These are phyloP conservation scores for Leishmania martiniquensis DNA, from an alignment of 208 protist genomes.

Conservation along the genomic window DNA sequence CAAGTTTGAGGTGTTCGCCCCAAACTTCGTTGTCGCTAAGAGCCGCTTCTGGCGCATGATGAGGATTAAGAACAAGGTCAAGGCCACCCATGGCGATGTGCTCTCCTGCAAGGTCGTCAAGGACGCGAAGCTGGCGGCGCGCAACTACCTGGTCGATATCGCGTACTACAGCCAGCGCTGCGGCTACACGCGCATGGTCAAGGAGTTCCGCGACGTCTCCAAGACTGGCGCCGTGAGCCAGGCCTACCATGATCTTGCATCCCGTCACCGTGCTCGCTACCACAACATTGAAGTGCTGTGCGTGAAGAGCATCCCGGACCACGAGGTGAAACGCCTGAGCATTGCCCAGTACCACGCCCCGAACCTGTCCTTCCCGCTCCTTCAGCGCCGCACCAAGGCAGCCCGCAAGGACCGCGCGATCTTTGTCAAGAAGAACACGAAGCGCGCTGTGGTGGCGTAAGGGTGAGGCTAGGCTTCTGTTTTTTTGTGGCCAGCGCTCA, in stretches of 20 bases:
- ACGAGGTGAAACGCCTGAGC: slow-evolving; percentile 81
- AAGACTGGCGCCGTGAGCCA: slow-evolving; percentile 96
- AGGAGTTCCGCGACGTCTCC: slow-evolving; percentile 99
- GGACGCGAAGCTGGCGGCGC: slow-evolving; percentile 96
- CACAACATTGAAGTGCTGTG: slow-evolving; percentile 97
- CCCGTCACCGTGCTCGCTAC: slow-evolving; percentile 95
- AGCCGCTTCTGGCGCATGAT: slow-evolving; percentile 99
- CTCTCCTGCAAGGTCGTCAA: slow-evolving; percentile 94
- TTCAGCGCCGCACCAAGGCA: slow-evolving; percentile 85
- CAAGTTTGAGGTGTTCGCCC: slow-evolving; percentile 99
- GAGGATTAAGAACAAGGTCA: slow-evolving; percentile 97
- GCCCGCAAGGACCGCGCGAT: slow-evolving; percentile 82
- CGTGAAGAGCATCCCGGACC: slow-evolving; percentile 89
- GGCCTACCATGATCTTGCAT: slow-evolving; percentile 98
- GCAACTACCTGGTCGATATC: slow-evolving; percentile 99
- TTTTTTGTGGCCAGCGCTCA: background rate
- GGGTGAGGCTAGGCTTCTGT: background rate
- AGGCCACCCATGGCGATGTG: slow-evolving; percentile 98
- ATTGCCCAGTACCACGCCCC: slow-evolving; percentile 94
- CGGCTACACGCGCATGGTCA: slow-evolving; percentile 99
- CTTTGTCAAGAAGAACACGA: slow-evolving; percentile 86
- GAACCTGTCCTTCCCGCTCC: slow-evolving; percentile 96
- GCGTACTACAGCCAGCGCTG: slow-evolving; percentile 98
- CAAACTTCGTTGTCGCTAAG: slow-evolving; percentile 98
- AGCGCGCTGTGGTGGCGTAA: slow-evolving; percentile 81